phyloP scores from a whole-genome alignment of 78 protist genomes.

The Dictyostelium firmibasis region DNA sequence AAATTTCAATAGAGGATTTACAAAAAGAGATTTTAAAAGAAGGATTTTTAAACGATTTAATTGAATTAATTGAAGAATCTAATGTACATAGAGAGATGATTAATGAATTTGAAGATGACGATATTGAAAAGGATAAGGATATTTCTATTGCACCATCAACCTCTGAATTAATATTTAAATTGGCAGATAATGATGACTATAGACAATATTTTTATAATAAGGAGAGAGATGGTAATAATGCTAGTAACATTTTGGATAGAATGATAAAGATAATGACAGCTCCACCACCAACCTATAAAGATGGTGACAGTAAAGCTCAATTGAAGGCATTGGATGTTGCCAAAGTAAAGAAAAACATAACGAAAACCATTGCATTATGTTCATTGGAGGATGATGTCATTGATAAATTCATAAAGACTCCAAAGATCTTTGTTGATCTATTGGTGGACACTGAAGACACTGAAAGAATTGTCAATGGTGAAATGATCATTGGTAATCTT shows the following conservation, averaged over 20 bases:
- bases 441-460: background rate
- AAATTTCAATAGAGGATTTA: slow-evolving; percentile 4
- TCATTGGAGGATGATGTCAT: slow-evolving; percentile 36
- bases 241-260: background rate
- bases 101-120: slow-evolving; percentile 42
- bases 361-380: slow-evolving; percentile 39
- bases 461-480: slow-evolving; percentile 29
- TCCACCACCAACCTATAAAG: slow-evolving; percentile 34
- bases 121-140: slow-evolving; percentile 21
- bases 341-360: slow-evolving; percentile 21
- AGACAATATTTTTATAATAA: slow-evolving; percentile 23
- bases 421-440: slow-evolving; percentile 29
- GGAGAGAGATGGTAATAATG: background rate
- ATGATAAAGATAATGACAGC: slow-evolving; percentile 27
- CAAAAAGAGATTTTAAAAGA: slow-evolving; percentile 31
- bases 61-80: slow-evolving; percentile 33
- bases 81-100: slow-evolving; percentile 19
- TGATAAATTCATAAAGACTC: slow-evolving; percentile 7
- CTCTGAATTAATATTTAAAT: slow-evolving; percentile 21
- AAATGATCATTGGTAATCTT: slow-evolving; percentile 61
- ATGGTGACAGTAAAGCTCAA: background rate
- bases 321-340: slow-evolving; percentile 19
- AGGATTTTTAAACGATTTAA: slow-evolving; percentile 34
- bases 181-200: slow-evolving; percentile 23
- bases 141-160: slow-evolving; percentile 58